A percentile compares a stretch with the other conserved stretches of the same genome.
These are phyloP conservation scores for Candida sakaeoensis DNA, from an alignment of 805 yeast genomes.

Conservation along the genomic window DNA sequence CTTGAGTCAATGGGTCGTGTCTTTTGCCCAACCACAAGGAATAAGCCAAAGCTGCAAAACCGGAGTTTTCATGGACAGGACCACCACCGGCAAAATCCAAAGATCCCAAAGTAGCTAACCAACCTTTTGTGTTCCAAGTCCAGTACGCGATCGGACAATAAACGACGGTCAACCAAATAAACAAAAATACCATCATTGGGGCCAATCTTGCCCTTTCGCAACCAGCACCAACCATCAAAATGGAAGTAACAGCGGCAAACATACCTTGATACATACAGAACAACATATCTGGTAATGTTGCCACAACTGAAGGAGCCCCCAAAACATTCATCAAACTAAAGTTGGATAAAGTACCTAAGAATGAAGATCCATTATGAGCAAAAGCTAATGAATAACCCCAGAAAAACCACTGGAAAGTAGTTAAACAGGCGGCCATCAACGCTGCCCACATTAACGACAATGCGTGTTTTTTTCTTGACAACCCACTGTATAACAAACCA, in stretches of 20 bases:
- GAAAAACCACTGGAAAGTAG: constrained; percentile 94
- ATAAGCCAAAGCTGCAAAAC: constrained; percentile 91
- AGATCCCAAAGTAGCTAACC: constrained; percentile 81
- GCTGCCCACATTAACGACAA: constrained; percentile 91
- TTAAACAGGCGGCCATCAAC: constrained; percentile 78
- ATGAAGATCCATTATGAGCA: constrained; percentile 57
- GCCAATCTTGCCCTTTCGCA: constrained; percentile 95
- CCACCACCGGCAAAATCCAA: constrained; percentile 99
- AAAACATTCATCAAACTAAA: constrained; percentile 78
- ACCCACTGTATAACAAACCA: constrained; percentile 88
- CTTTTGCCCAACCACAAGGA: constrained; percentile 91
- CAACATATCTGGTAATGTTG: constrained; percentile 82
- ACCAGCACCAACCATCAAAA: constrained; percentile 95
- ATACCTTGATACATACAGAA: constrained; percentile 92
- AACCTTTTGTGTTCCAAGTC: constrained; percentile 95
- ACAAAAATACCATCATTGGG: constrained; percentile 93
- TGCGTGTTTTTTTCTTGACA: constrained; percentile 95
- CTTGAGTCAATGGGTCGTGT: constrained; percentile 68
- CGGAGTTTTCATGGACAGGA: constrained; percentile 93
- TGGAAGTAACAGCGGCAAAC: constrained; percentile 93
- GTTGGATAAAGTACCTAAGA: constrained; percentile 78
- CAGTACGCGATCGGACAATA: constrained; percentile 95
- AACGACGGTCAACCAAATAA: constrained; percentile 91
- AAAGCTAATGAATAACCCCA: constrained; percentile 96
- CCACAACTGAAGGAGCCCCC: constrained; percentile 70